Percentiles rank a stretch among this genome's conserved stretches.
Conservation (phyloP, 1,284 basidiomycete species). For the Testicularia cyperi region DNA sequence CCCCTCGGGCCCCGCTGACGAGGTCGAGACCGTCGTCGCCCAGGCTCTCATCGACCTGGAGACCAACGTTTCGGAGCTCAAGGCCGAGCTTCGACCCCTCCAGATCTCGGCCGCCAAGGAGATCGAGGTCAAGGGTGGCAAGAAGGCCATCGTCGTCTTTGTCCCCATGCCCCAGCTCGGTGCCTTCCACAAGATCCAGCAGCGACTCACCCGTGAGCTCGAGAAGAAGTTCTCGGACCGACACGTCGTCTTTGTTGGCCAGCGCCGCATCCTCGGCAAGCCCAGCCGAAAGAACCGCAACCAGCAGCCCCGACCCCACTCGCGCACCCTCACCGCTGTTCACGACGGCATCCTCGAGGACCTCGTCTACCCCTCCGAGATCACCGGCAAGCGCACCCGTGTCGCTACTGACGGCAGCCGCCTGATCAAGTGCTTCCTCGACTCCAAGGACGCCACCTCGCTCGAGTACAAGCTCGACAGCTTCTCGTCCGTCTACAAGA, state of each 20-base stretch:
- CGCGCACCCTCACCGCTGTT: conserved; percentile 93
- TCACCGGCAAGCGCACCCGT: conserved; percentile 95
- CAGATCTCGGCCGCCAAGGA: conserved; percentile 98
- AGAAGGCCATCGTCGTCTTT: conserved; percentile 99
- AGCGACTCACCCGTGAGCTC: conserved; percentile 93
- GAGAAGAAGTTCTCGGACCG: conserved; percentile 99
- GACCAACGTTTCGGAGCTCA: conserved; percentile 96
- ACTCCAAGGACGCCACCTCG: conserved; percentile 96
- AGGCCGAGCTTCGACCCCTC: conserved; percentile 87
- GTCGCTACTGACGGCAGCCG: conserved; percentile 59
- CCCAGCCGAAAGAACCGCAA: conserved; percentile 89
- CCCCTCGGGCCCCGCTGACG: conserved; percentile 81
- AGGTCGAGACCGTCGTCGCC: conserved; percentile 87
- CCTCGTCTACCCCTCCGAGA: conserved; percentile 98
- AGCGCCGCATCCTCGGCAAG: conserved; percentile 97
- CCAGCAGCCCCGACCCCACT: conserved; percentile 94
- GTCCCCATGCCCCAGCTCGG: conserved; percentile 96
- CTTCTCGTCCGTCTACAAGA: conserved; percentile 90
- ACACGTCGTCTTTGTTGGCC: conserved; percentile 97
- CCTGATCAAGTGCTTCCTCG: conserved; percentile 70
- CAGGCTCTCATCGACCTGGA: conserved; percentile 98
- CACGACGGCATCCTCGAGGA: conserved; percentile 99
- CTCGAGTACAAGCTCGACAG: conserved; percentile 99
- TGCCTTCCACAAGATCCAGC: conserved; percentile 98
- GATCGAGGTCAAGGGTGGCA: conserved; percentile 93